Percentiles rank a stretch among this genome's conserved stretches.
Evolutionary conservation across 83 land plant species (phyloP).

Genomic region (Thuja plicata): DNA sequence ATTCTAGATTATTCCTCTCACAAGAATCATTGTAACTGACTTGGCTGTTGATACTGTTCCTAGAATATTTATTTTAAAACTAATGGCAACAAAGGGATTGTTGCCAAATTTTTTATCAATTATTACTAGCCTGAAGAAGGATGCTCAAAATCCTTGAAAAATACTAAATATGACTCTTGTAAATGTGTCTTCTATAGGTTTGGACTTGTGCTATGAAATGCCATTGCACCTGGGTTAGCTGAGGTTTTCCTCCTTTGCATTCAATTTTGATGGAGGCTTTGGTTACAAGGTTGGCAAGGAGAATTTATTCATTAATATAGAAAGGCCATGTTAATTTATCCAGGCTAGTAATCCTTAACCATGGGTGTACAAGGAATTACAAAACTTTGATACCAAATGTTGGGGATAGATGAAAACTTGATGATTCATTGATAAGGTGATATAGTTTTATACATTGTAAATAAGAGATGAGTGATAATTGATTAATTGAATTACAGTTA

Average conservation of each 20-base stretch:
- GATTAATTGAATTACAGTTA: too few relatives aligned
- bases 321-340: too few relatives aligned
- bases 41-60: not conserved
- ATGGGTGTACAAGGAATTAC: too few relatives aligned
- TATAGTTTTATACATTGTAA: too few relatives aligned
- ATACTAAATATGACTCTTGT: not conserved
- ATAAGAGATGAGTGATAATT: too few relatives aligned
- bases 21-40: constrained; percentile 17
- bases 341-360: too few relatives aligned
- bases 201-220: constrained; percentile 21
- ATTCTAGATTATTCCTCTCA: constrained; percentile 8
- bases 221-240: not conserved
- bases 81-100: constrained; percentile 5
- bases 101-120: constrained; percentile 8
- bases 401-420: too few relatives aligned
- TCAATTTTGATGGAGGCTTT: constrained; percentile 2
- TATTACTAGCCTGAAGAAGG: not conserved
- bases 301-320: not conserved
- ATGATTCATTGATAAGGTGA: too few relatives aligned
- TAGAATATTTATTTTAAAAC: not conserved
- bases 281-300: not conserved
- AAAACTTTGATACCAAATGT: too few relatives aligned
- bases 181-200: constrained; percentile 20
- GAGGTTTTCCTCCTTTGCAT: constrained; percentile 7
- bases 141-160: not conserved